Percentiles rank a stretch among this genome's conserved stretches.
These are phyloP conservation scores for Allantophomopsis lycopodina DNA, from an alignment of 2,329 filamentous ascomycete genomes.

Conservation along the genomic window DNA sequence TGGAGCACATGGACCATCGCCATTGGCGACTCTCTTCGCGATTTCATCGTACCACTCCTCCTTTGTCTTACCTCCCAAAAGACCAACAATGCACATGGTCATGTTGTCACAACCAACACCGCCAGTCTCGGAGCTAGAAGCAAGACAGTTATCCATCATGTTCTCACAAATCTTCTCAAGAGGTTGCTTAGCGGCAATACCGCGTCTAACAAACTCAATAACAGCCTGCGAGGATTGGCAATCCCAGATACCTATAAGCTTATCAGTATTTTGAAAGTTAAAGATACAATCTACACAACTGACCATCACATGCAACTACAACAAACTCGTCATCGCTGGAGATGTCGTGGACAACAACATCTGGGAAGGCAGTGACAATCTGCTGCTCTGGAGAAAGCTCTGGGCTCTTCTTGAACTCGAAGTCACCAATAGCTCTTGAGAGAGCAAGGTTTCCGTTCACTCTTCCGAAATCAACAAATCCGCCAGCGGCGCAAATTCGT, in stretches of 20 bases:
- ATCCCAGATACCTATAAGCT: conserved; percentile 81
- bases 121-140: conserved; percentile 94
- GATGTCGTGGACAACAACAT: conserved; percentile 84
- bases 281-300: conserved; percentile 16
- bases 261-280: not conserved
- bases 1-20: conserved; percentile 94
- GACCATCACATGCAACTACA: conserved; percentile 85
- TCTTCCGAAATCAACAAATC: conserved; percentile 95
- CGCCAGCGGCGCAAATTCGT: conserved; percentile 86
- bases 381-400: conserved; percentile 96
- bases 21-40: conserved; percentile 83
- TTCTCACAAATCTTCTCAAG: conserved; percentile 95
- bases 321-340: conserved; percentile 91
- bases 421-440: conserved; percentile 94
- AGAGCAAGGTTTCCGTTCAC: conserved; percentile 96
- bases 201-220: conserved; percentile 89
- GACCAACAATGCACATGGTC: conserved; percentile 88
- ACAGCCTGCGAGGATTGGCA: conserved; percentile 98
- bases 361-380: conserved; percentile 93
- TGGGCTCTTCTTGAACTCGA: conserved; percentile 99
- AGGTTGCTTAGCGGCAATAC: conserved; percentile 92
- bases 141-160: conserved; percentile 99
- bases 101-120: conserved; percentile 99
- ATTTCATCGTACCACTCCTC: conserved; percentile 98
- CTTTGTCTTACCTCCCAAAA: conserved; percentile 84